Conservation (phyloP, 805 yeast genomes). For the Candida boidinii region DNA sequence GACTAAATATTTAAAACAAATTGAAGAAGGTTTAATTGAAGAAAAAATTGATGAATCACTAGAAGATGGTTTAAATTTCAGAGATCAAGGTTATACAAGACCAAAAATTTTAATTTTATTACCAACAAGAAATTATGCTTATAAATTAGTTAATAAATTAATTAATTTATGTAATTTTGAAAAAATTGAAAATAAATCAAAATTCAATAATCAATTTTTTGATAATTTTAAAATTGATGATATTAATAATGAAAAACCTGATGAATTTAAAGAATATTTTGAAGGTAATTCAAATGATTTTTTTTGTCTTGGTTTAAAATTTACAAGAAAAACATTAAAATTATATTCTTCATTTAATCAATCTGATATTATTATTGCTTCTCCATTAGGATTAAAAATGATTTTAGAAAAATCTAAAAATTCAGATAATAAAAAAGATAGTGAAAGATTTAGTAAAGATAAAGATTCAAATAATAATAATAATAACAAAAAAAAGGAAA, state of each 20-base stretch:
- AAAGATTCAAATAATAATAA: conserved; percentile 2
- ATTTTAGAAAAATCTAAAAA: conserved; percentile 53
- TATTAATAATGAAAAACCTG: conserved; percentile 54
- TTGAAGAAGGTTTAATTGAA: conserved; percentile 27
- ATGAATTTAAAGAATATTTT: conserved; percentile 71
- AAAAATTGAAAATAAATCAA: conserved; percentile 73
- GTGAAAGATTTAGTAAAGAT: no score
- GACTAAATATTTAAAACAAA: conserved; percentile 26
- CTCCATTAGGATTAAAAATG: conserved; percentile 83
- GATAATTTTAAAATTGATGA: conserved; percentile 28
- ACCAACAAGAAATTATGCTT: conserved; percentile 79
- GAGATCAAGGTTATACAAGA: conserved; percentile 94
- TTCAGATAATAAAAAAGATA: conserved; percentile 24
- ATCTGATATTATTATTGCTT: conserved; percentile 81
- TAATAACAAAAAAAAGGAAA: conserved; percentile 30
- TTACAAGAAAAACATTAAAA: conserved; percentile 81
- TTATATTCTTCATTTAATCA: conserved; percentile 76
- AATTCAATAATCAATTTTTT: conserved; percentile 65
- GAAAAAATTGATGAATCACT: conserved; percentile 10
- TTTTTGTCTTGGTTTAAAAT: conserved; percentile 84
- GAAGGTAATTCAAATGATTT: conserved; percentile 88
- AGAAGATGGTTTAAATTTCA: conserved; percentile 44
- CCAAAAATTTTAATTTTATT: conserved; percentile 78
- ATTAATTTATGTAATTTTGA: conserved; percentile 56
- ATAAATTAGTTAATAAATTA: conserved; percentile 54